Evolutionary conservation across 2,329 filamentous ascomycete species (phyloP), one percentile per base, ranked within the genome.

Genomic region (Chaetomium strumarium): DNA sequence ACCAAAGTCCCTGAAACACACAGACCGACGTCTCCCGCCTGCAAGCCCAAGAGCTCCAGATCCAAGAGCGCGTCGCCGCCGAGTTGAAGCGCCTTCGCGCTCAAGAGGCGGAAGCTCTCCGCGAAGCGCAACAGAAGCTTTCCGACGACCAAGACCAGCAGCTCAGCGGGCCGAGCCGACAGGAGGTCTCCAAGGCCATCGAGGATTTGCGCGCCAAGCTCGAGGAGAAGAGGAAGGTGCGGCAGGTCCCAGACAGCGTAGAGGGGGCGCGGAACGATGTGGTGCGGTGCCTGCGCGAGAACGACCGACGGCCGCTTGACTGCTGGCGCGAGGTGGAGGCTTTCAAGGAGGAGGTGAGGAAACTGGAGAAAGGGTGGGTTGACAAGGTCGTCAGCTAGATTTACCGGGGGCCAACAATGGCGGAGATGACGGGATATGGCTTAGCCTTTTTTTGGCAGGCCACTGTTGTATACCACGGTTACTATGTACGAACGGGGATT

Each of bases 301-400:
- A 96, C 69, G 91, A 96, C 71, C 79, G 90, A 59, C 80, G 90
- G 69, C 91, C 92, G 67, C 75, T 96, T 67, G 88, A 96, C 75
- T 97, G 92, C 79, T 96, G 88, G 87, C 80, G 84, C 71, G 90
- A 96, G 79, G 90, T 96, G 20, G 86, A 95, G 74, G 77, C 76
- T 17, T 97, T 97, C 71, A 95, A 91, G 81, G 79, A 80, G 63
- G 89, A 95, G 77, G 91, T 97, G 46, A 83, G 87, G 62, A 83
- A 82, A 73, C 70, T 96, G 71, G 92, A 96, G 80, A 85, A 83
- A 72, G 78, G 77, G 24, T 97, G 95, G 82, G 89, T 96, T 34
- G 86, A 95, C 66, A 89, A 85, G 73, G 83, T 95, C 51, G 79
- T 88, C 53, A 71, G 72, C 59, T 77, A 60, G 66, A 47, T 20